Evolutionary conservation across 305 asterid species (phyloP), one percentile per base, ranked within the genome.

Genomic region (Withania somnifera): DNA sequence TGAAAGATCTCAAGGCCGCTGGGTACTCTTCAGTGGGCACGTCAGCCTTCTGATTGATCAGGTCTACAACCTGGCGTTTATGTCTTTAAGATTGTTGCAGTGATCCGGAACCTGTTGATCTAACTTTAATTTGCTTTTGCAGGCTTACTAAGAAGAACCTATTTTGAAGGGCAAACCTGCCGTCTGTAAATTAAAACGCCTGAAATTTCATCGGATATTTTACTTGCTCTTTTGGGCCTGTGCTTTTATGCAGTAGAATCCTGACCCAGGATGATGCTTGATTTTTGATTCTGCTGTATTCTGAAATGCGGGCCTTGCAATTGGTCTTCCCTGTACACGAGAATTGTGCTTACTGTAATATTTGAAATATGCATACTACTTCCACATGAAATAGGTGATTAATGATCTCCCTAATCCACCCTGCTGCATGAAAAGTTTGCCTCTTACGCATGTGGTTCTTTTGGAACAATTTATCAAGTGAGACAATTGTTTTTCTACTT

Each of bases 1-100:
- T 96, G 88, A 94, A 96, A 90, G 99, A 94, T 50, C 91, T 89
- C 38, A 94, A 86, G 66, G 93, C 95, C 9, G 93, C 94, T 85
- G 97, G 97, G 71, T 95, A 88, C 89, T 92, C 98, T 54, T 91
- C 95, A 2, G 92, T 92, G 26, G 97, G 95, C n/a, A 87, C 94
- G 54, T 93, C 97, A 77, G 56, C 89, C 79, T 91, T 93, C 87
- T 87, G 84, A 86, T 83, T 83, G 75, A 52, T 50, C 84, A 84
- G 88, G 83, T 84, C 64, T 24, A 26, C 60, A 45, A 38, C 60
- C 47, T 47, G 2, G 42, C 42, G 11, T 73, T 28, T 28, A 26
- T 22, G 79, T 73, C 79, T 45, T 73, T 42, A 47, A 47, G 79
- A 47, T 26, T 73, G 79, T 15, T 0, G 17, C 17, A 24, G 60